phyloP scores from a whole-genome alignment of 176 grass and related monocot species.

The Rhynchospora pubera region DNA sequence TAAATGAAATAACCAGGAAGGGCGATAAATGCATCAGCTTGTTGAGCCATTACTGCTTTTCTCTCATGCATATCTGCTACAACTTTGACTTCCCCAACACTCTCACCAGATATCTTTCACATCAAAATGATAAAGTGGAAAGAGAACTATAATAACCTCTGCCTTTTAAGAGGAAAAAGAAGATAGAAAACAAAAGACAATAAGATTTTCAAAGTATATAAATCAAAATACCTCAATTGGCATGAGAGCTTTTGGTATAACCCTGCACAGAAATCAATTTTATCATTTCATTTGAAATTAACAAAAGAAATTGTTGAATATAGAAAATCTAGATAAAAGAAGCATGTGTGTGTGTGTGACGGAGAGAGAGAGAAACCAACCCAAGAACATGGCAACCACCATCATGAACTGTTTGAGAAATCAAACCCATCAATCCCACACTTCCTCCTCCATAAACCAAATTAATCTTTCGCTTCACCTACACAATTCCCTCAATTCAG shows the following conservation, averaged over 20 bases:
- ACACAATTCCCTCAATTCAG: constrained; percentile 6
- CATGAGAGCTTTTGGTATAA: constrained; percentile 92
- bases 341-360: neutral
- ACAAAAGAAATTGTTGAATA: constrained; percentile 2
- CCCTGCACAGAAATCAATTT: constrained; percentile 42
- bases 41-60: constrained; percentile 91
- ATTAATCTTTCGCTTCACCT: constrained; percentile 70
- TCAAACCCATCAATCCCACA: constrained; percentile 89
- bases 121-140: neutral
- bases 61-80: constrained; percentile 88
- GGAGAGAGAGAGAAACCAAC: constrained; percentile 18
- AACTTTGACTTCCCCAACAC: constrained; percentile 67
- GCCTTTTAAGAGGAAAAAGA: neutral
- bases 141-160: neutral
- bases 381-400: constrained; percentile 85
- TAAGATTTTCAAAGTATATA: neutral
- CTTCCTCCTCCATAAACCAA: constrained; percentile 97
- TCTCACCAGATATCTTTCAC: constrained; percentile 77
- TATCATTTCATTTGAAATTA: constrained; percentile 8
- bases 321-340: neutral
- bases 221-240: constrained; percentile 61
- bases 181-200: neutral
- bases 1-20: constrained; percentile 59
- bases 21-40: constrained; percentile 83
- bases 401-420: constrained; percentile 75